Conservation (phyloP, 108 stramenopile genomes). For the Pseudonitzschia multiseries region DNA sequence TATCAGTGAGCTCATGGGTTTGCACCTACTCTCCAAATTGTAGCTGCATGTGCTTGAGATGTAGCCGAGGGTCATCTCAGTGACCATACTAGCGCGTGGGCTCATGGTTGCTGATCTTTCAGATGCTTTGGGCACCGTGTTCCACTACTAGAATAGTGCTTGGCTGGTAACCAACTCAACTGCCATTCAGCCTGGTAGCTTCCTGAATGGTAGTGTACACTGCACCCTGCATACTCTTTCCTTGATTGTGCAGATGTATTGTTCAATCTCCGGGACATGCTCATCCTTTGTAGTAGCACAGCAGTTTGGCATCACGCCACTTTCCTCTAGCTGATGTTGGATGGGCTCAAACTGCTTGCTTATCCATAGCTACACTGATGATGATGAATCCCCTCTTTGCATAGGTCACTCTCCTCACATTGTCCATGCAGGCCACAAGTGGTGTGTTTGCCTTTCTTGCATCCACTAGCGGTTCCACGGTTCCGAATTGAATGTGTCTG, state of each 20-base stretch:
- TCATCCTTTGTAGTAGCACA: conserved; percentile 11
- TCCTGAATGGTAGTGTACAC: conserved; percentile 34
- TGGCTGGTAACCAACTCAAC: conserved; percentile 21
- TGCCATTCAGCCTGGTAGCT: conserved; percentile 22
- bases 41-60: conserved; percentile 29
- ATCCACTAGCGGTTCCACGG: too few relatives aligned
- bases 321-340: too few relatives aligned
- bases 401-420: too few relatives aligned
- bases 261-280: conserved; percentile 41
- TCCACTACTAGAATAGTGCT: conserved; percentile 26
- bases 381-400: too few relatives aligned
- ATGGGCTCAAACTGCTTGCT: too few relatives aligned
- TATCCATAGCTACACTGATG: too few relatives aligned
- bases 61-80: conserved; percentile 15
- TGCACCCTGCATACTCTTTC: conserved; percentile 30
- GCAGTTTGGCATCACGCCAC: too few relatives aligned
- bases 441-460: too few relatives aligned
- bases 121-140: conserved; percentile 30
- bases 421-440: too few relatives aligned
- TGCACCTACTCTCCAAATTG: too few relatives aligned
- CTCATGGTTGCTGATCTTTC: conserved; percentile 38
- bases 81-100: conserved; percentile 29
- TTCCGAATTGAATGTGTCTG: too few relatives aligned
- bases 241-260: conserved; percentile 40
- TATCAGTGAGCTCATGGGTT: conserved; percentile 36